Base-by-base conservation (phyloP, 352 stramenopile genomes). In the Pythium dissimile region DNA sequence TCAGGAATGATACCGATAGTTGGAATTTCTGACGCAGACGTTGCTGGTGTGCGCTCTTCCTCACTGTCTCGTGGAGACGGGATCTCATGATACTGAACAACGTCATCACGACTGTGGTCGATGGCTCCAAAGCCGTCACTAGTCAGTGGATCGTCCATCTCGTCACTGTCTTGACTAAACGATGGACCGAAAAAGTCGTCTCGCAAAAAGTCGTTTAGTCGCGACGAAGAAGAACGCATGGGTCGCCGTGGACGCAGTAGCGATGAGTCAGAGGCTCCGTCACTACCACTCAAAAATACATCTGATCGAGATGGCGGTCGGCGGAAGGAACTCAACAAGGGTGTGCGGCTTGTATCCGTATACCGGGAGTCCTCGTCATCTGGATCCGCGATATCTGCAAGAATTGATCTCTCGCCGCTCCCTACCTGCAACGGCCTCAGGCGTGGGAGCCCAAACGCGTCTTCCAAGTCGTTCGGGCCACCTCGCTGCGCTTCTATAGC, bases 151-250 rank as follows among this genome's bases (percentile, higher is more conserved):
- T 61, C 53, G 6, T 64, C 54, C 54, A 63, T 56, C 13, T 64
- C 48, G 37, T 69, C 62, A 20, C 62, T 69, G 38, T 69, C 62
- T 45, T 69, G 54, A 9, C 60, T 66, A 30, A 73, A 90, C 4
- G 78, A 88, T 7, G 80, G 64, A 1, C 78, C 75, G 35, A 91
- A 88, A 59, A 91, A 88, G 39, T 92, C 77, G 38, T 92, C 69
- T 0, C 68, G 66, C 2, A 88, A 31, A 13, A 86, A 86, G 15
- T 69, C 62, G 32, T 82, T 69, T 43, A 87, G 27, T 50, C 77
- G 16, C 18, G 44, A 42, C 15, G 41, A 46, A 37, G 44, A 38
- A 18, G 50, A 57, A 20, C 50, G 35, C 16, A 30, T 24, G 1
- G 16, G 23, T 15, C n/a, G 54, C n/a, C 54, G 31, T 28, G 49